Evolutionary conservation across 106 monocot genomes (phyloP).

Genomic region (Gastrodia elata): DNA sequence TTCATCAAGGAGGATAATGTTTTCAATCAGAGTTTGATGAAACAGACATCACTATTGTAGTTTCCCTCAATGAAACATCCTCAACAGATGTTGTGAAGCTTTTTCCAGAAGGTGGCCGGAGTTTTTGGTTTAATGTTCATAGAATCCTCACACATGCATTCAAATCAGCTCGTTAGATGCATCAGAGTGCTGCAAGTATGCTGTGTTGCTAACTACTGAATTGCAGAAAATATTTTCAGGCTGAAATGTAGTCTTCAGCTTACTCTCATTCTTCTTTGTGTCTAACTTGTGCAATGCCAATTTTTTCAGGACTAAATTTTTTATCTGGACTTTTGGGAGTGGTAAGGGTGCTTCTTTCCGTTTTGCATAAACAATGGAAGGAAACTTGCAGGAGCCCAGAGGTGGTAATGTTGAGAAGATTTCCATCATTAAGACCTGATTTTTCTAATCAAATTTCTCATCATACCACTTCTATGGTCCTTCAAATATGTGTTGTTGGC

Average conservation of each 20-base stretch:
- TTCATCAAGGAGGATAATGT: neutral
- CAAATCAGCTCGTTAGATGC: neutral
- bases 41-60: neutral
- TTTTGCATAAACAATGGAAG: slow-evolving; percentile 83
- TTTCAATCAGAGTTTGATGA: neutral
- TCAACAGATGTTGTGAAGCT: slow-evolving; percentile 1
- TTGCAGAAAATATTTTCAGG: neutral
- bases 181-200: slow-evolving; percentile 7
- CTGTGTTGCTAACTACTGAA: neutral
- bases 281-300: slow-evolving; percentile 4
- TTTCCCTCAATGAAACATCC: neutral
- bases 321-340: slow-evolving; percentile 7
- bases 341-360: slow-evolving; percentile 36
- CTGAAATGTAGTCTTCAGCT: slow-evolving; percentile 7
- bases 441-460: neutral
- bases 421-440: neutral
- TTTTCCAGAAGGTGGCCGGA: slow-evolving; percentile 11
- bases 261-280: slow-evolving; percentile 12
- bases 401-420: slow-evolving; percentile 31
- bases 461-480: neutral
- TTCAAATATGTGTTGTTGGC: neutral
- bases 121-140: slow-evolving; percentile 8
- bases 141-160: slow-evolving; percentile 12
- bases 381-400: slow-evolving; percentile 39
- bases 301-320: slow-evolving; percentile 6